Evolutionary conservation across 2,329 filamentous ascomycete species (phyloP), one percentile per base, ranked within the genome.

Genomic region (Cadophora gregata): DNA sequence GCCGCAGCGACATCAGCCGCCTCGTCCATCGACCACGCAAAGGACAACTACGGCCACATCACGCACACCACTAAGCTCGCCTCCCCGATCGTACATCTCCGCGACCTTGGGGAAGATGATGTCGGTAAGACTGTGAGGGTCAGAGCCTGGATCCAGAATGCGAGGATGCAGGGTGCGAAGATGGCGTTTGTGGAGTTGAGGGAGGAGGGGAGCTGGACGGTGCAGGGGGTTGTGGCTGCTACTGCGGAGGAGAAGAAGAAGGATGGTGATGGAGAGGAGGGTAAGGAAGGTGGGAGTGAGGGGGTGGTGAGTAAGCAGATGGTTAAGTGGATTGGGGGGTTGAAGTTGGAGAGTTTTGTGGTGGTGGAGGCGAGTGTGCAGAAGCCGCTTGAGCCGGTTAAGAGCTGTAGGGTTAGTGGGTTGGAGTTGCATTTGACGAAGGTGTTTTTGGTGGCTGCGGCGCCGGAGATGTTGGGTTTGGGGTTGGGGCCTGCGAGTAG

Each of bases 391-490:
- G 93, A 97, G 76, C 91, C 93, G 3, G 91, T 98, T 78, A 96
- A 96, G 81, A 96, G 92, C 76, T 92, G 92, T 66, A 89, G 88
- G 19, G 90, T 98, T 64, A 88, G 88, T 73, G 84, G 90, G 74
- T 88, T 90, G 73, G 96, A 98, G 83, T 85, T 98, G 59, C 95
- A 98, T 81, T 88, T 98, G 76, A 88, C 86, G 73, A 96, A 94
- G 83, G 86, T 93, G 75, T 97, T 90, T 80, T 81, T 95, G 67
- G 85, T 97, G 73, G 88, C 92, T 58, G 82, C 85, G 1, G 87
- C 81, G 3, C 88, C 88, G 12, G 80, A 82, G 70, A 80, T 85
- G 47, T 81, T 90, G 10, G 86, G 85, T 59, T 79, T 90, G 79
- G 84, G 81, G n/a, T 77, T 90, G 56, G 85, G 79, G 5, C 82